Evolutionary conservation across 2,329 filamentous ascomycete genomes (phyloP), one percentile per base, ranked within the genome.

Genomic region (Talaromyces sp.): DNA sequence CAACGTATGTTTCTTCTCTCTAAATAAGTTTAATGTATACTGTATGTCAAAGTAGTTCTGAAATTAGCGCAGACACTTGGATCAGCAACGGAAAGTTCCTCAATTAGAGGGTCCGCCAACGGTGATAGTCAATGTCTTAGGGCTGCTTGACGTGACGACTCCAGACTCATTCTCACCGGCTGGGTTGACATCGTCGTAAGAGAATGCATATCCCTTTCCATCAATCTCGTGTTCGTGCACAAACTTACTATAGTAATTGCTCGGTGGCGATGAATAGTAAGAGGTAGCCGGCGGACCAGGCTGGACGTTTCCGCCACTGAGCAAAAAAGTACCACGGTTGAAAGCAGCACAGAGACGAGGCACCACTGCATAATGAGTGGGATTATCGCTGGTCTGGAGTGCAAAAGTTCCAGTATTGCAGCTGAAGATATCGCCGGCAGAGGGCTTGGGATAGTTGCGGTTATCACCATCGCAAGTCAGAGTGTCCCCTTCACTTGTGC

Each of bases 161-260:
- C 83, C 83, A 59, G 83, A 81, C 67, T 88, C 83, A 63, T 79
- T 75, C 12, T 58, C 55, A 26, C 80, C 83, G 62, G 79, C 75
- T 0, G 85, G 81, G 59, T 84, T 83, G 19, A 89, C 86, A 68
- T 89, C 87, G 67, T 89, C 87, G 65, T 88, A 89, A 0, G 86
- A 80, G 68, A 89, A 89, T 0, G 84, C 82, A 68, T 89, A 89
- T 0, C 87, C 87, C 50, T 78, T 75, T 1, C 81, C 80, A 68
- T 88, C 85, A 5, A 80, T 68, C 73, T 87, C 84, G 53, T 83
- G 78, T 41, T 79, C 71, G 70, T 89, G 87, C 2, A 89, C 79
- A 50, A 88, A 77, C 54, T 63, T 61, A 54, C 59, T 63, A 72
- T 88, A 81, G 67, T 60, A 57, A 46, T 74, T 79, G 11, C 79